phyloP scores from a whole-genome alignment of 768 basidiomycete genomes.

The Mycena leptocephala region DNA sequence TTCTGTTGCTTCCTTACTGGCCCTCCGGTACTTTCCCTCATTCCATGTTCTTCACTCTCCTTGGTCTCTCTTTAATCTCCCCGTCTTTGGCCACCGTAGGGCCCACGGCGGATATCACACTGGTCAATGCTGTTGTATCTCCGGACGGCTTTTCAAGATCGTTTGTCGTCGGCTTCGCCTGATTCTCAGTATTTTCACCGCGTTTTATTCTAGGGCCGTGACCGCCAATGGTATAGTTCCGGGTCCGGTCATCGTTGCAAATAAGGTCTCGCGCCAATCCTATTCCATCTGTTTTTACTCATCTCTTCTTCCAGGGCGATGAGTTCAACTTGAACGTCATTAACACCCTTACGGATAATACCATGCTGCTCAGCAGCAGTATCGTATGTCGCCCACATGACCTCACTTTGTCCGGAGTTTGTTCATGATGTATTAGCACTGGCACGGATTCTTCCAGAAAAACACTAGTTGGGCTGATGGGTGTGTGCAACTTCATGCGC shows the following conservation, averaged over 20 bases:
- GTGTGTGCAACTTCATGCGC: slow-evolving; percentile 21
- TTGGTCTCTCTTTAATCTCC: not conserved
- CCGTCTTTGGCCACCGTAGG: slow-evolving; percentile 10
- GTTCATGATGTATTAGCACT: slow-evolving; percentile 49
- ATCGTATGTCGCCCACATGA: slow-evolving; percentile 9
- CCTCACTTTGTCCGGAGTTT: not conserved
- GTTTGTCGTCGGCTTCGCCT: slow-evolving; percentile 40
- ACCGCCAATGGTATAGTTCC: slow-evolving; percentile 63
- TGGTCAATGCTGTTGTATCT: slow-evolving; percentile 51
- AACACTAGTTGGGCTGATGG: slow-evolving; percentile 55
- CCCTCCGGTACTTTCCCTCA: not conserved
- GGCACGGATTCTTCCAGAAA: slow-evolving; percentile 58
- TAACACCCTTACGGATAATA: slow-evolving; percentile 52
- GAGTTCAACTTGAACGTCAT: slow-evolving; percentile 54
- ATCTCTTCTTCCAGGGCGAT: slow-evolving; percentile 40
- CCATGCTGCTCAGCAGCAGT: slow-evolving; percentile 56
- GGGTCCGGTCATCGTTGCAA: slow-evolving; percentile 56
- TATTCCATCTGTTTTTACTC: not conserved
- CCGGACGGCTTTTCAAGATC: slow-evolving; percentile 55
- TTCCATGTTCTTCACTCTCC: not conserved
- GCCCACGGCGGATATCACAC: slow-evolving; percentile 41
- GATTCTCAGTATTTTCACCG: not conserved
- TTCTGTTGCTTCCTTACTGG: not conserved
- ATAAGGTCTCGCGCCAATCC: slow-evolving; percentile 46
- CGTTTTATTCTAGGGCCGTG: slow-evolving; percentile 48